Evolutionary conservation across 352 stramenopile species (phyloP).

Genomic region (Phytopythium delawarense): DNA sequence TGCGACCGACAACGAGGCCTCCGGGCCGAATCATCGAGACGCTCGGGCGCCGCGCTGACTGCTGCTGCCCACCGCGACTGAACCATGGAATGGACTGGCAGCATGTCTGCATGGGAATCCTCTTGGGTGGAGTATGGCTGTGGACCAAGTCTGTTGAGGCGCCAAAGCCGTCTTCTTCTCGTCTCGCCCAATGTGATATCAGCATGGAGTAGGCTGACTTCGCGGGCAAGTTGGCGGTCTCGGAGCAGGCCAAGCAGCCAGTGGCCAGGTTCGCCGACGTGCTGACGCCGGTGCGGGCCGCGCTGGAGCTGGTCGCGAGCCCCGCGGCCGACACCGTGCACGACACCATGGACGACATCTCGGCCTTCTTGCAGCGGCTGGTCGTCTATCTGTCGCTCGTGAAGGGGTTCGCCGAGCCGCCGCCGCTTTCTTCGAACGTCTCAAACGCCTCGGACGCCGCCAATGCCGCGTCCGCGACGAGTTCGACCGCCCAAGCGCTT

Average conservation of each 20-base stretch:
- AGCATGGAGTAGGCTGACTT: slow-evolving; percentile 28
- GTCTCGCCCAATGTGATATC: too few relatives aligned
- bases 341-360: slow-evolving; percentile 22
- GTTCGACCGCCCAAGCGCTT: slow-evolving; percentile 9
- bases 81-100: too few relatives aligned
- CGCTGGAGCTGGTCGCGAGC: slow-evolving; percentile 20
- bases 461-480: slow-evolving; percentile 8
- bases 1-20: too few relatives aligned
- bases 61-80: too few relatives aligned
- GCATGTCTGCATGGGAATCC: too few relatives aligned
- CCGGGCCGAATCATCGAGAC: too few relatives aligned
- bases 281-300: slow-evolving; percentile 32
- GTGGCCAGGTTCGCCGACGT: slow-evolving; percentile 32
- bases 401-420: slow-evolving; percentile 38
- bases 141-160: too few relatives aligned
- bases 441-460: slow-evolving; percentile 7
- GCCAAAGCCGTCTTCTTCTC: too few relatives aligned
- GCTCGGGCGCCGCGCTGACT: too few relatives aligned
- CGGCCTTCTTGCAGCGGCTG: slow-evolving; percentile 28
- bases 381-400: slow-evolving; percentile 50
- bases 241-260: slow-evolving; percentile 20
- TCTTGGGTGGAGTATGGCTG: too few relatives aligned
- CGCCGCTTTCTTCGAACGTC: slow-evolving; percentile 3
- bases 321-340: slow-evolving; percentile 3
- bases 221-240: slow-evolving; percentile 27